phyloP scores from a whole-genome alignment of 371 early-diverging fungal species.

The Pancytospora epiphaga region DNA sequence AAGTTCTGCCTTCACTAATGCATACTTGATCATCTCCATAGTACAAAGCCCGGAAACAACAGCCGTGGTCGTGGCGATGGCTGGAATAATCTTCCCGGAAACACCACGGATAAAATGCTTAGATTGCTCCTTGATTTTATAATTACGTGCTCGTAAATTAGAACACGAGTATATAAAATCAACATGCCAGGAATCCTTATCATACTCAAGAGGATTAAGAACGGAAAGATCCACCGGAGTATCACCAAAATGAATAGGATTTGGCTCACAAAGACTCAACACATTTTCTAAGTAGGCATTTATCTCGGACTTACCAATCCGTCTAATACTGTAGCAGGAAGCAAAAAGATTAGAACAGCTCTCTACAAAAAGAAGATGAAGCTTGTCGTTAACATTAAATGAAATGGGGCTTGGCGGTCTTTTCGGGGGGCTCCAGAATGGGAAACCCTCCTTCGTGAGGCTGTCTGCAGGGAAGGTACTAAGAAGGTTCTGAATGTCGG shows the following conservation, averaged over 20 bases:
- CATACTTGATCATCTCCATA: conserved; percentile 67
- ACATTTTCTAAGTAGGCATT: conserved; percentile 71
- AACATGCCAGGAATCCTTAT: conserved; percentile 98
- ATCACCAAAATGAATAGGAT: conserved; percentile 1
- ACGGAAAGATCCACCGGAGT: conserved; percentile 68
- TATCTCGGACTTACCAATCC: conserved; percentile 72
- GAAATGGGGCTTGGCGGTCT: conserved; percentile 71
- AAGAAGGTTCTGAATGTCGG: conserved; percentile 49
- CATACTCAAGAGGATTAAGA: conserved; percentile 91
- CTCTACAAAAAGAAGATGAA: conserved; percentile 80
- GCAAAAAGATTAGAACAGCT: conserved; percentile 76
- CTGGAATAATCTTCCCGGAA: conserved; percentile 99
- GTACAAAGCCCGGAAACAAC: conserved; percentile 92
- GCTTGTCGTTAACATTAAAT: conserved; percentile 62
- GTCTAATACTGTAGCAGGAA: conserved; percentile 66
- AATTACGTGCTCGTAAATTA: conserved; percentile 89
- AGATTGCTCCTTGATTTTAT: conserved; percentile 78
- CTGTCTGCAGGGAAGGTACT: conserved; percentile 65
- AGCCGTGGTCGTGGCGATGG: conserved; percentile 98
- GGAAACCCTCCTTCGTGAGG: conserved; percentile 67
- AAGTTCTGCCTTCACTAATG: conserved; percentile 18
- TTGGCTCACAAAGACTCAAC: conserved; percentile 5
- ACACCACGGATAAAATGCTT: conserved; percentile 91
- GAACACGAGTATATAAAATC: conserved; percentile 93
- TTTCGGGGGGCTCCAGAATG: conserved; percentile 98